Evolutionary conservation across 805 yeast species (phyloP).

Genomic region (Candida sithepensis): DNA sequence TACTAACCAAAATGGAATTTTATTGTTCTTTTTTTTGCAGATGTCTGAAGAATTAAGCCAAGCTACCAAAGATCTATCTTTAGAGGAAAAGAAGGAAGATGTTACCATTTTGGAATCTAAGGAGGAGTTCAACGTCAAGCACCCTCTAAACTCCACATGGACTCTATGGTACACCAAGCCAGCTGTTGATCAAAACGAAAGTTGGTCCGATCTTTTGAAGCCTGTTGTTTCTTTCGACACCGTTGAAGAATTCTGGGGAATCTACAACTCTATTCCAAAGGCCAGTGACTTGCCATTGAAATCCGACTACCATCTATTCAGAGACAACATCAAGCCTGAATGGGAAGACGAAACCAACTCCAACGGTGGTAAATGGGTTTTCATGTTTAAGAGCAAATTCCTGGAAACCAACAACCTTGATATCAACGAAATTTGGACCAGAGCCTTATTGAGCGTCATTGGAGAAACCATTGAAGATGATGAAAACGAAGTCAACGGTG

Average conservation of each 20-base stretch:
- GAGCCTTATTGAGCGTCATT: slow-evolving; percentile 82
- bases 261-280: slow-evolving; percentile 87
- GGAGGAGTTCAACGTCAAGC: slow-evolving; percentile 71
- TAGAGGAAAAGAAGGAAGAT: slow-evolving; percentile 31
- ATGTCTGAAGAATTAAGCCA: slow-evolving; percentile 34
- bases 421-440: slow-evolving; percentile 88
- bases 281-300: slow-evolving; percentile 87
- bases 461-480: slow-evolving; percentile 91
- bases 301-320: slow-evolving; percentile 93
- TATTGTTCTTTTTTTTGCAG: slow-evolving; percentile 8
- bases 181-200: slow-evolving; percentile 67
- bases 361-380: slow-evolving; percentile 94
- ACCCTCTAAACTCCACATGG: slow-evolving; percentile 89
- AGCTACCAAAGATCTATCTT: slow-evolving; percentile 32
- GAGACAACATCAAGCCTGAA: slow-evolving; percentile 93
- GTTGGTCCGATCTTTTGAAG: slow-evolving; percentile 90
- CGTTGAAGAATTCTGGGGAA: slow-evolving; percentile 99
- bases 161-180: slow-evolving; percentile 98
- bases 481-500: slow-evolving; percentile 88
- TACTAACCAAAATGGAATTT: background rate
- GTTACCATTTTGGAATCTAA: slow-evolving; percentile 55
- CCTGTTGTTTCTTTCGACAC: slow-evolving; percentile 88
- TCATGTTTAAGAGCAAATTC: slow-evolving; percentile 61
- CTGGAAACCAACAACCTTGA: slow-evolving; percentile 36
- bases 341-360: slow-evolving; percentile 93